These are phyloP conservation scores for Ascosphaera aggregata DNA, from an alignment of 2,329 filamentous ascomycete species.

Conservation along the genomic window DNA sequence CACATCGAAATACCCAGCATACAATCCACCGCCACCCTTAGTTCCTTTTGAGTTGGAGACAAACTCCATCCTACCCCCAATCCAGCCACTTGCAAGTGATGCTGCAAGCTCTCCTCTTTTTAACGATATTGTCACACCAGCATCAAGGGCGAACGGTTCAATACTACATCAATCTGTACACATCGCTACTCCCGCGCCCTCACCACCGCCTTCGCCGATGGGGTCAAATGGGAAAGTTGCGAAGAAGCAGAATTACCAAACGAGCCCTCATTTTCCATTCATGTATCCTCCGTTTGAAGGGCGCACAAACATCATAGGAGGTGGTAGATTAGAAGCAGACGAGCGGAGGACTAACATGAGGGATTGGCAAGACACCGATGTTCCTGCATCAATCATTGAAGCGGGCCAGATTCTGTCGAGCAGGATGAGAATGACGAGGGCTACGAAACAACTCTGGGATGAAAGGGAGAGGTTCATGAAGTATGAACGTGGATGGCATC, in stretches of 20 bases:
- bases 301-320: slow-evolving; percentile 41
- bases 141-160: slow-evolving; percentile 28
- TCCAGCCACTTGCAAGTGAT: slow-evolving; percentile 25
- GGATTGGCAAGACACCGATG: slow-evolving; percentile 68
- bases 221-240: slow-evolving; percentile 67
- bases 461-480: slow-evolving; percentile 79
- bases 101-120: slow-evolving; percentile 32
- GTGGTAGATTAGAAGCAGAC: slow-evolving; percentile 26
- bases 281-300: slow-evolving; percentile 89
- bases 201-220: slow-evolving; percentile 76
- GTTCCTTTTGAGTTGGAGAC: slow-evolving; percentile 78
- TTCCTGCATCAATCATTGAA: slow-evolving; percentile 85
- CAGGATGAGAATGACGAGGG: slow-evolving; percentile 74
- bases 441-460: slow-evolving; percentile 84
- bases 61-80: slow-evolving; percentile 67
- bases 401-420: slow-evolving; percentile 80
- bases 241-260: slow-evolving; percentile 99
- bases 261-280: slow-evolving; percentile 96
- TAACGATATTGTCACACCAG: slow-evolving; percentile 27
- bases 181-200: slow-evolving; percentile 93
- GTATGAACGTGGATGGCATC: slow-evolving; percentile 72
- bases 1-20: slow-evolving; percentile 91
- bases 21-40: slow-evolving; percentile 63
- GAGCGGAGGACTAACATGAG: slow-evolving; percentile 18
- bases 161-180: slow-evolving; percentile 93